phyloP scores from a whole-genome alignment of 371 early-diverging fungal genomes.

The Mortierella sp. region DNA sequence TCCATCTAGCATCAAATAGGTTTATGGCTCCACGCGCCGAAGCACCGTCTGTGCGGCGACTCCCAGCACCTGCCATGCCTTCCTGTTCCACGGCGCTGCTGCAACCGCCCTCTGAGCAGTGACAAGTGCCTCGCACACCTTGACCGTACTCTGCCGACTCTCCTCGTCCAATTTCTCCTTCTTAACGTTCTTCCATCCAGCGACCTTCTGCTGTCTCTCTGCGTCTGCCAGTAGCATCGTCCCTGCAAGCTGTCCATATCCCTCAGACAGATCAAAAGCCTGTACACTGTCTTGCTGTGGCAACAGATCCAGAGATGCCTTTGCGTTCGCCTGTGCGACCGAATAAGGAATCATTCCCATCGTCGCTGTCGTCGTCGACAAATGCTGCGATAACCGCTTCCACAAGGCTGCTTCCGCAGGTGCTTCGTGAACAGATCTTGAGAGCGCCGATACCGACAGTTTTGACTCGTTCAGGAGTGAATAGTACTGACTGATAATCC shows the following conservation, averaged over 20 bases:
- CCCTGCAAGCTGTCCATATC: conserved; percentile 39
- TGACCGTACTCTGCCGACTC: conserved; percentile 14
- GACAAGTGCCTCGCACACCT: conserved; percentile 16
- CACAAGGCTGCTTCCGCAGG: conserved; percentile 38
- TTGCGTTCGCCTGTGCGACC: conserved; percentile 29
- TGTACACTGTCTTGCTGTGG: conserved; percentile 19
- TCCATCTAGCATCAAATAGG: too few relatives aligned
- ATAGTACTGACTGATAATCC: conserved; percentile 43
- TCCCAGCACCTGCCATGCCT: conserved; percentile 59
- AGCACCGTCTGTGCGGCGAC: conserved; percentile 13
- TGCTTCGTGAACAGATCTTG: conserved; percentile 41
- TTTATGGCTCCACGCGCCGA: background rate
- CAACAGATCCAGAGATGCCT: conserved; percentile 26
- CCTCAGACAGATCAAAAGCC: conserved; percentile 24
- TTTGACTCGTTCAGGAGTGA: conserved; percentile 42
- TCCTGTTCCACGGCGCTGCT: conserved; percentile 65
- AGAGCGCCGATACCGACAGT: conserved; percentile 25
- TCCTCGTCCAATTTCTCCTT: conserved; percentile 53
- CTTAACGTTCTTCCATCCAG: conserved; percentile 49
- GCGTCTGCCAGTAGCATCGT: conserved; percentile 33
- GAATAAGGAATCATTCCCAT: conserved; percentile 22
- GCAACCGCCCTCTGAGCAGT: conserved; percentile 65
- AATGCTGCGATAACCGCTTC: conserved; percentile 37
- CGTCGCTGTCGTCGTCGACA: conserved; percentile 21
- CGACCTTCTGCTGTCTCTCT: conserved; percentile 39